Conservation (phyloP, 1,284 basidiomycete genomes). For the Xerocomus amazonicus region DNA sequence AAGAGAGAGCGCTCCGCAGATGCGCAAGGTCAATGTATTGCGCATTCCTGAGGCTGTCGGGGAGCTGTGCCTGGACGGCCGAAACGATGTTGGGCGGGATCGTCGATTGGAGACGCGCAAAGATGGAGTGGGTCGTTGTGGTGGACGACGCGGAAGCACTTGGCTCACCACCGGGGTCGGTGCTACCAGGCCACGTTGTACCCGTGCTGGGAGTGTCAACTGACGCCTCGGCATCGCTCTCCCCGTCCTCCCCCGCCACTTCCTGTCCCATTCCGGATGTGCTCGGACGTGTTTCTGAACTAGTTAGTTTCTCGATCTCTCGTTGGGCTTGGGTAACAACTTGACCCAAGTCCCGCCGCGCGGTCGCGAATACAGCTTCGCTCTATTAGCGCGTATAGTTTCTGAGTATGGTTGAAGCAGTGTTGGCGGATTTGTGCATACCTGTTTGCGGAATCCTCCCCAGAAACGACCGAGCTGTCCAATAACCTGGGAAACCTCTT, state of each 20-base stretch:
- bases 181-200: constrained; percentile 25
- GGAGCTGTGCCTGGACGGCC: constrained; percentile 63
- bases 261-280: constrained; percentile 8
- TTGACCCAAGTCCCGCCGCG: constrained; percentile 73
- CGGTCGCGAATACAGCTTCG: constrained; percentile 65
- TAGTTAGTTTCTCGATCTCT: constrained; percentile 65
- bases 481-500: constrained; percentile 84
- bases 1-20: constrained; percentile 59
- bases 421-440: constrained; percentile 33
- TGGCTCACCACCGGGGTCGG: constrained; percentile 20
- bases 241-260: constrained; percentile 15
- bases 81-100: constrained; percentile 70
- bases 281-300: constrained; percentile 23
- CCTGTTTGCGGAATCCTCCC: constrained; percentile 88
- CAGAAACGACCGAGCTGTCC: constrained; percentile 82
- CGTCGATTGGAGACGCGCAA: constrained; percentile 68
- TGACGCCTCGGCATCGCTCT: constrained; percentile 20
- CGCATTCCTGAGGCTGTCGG: constrained; percentile 60
- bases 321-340: constrained; percentile 82
- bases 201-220: constrained; percentile 22
- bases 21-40: constrained; percentile 65
- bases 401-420: constrained; percentile 3
- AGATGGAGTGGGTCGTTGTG: constrained; percentile 45
- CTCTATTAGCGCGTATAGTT: constrained; percentile 47
- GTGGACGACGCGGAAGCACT: constrained; percentile 20